Conservation (phyloP, 352 stramenopile species). For the Globisporangium uncinulatum region DNA sequence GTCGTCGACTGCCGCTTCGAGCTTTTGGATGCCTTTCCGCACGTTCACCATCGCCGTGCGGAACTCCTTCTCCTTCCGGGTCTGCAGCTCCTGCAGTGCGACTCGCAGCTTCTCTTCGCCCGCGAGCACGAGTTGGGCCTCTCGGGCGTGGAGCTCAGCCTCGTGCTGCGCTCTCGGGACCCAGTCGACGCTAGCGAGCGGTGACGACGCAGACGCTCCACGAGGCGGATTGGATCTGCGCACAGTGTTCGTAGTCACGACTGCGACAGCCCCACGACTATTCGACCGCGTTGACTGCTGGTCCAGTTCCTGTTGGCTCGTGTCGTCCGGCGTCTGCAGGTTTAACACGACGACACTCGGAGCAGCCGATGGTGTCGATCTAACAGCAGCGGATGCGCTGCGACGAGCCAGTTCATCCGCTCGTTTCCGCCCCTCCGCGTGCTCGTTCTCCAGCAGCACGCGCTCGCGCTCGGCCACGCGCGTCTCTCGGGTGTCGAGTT, state of each 20-base stretch:
- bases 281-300: constrained; percentile 2
- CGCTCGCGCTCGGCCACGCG: constrained; percentile 44
- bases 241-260: constrained; percentile 11
- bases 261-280: constrained; percentile 16
- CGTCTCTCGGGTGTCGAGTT: constrained; percentile 55
- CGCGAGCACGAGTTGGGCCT: constrained; percentile 44
- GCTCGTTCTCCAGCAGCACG: constrained; percentile 35
- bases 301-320: constrained; percentile 20
- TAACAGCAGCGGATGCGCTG: constrained; percentile 3
- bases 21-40: constrained; percentile 64
- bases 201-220: not conserved
- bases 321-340: constrained; percentile 31
- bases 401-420: constrained; percentile 9
- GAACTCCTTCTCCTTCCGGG: constrained; percentile 60
- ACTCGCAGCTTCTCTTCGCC: constrained; percentile 48
- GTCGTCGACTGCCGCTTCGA: constrained; percentile 43
- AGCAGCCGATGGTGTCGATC: constrained; percentile 3
- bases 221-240: constrained; percentile 5
- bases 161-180: constrained; percentile 47
- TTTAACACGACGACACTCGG: constrained; percentile 63
- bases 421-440: constrained; percentile 21
- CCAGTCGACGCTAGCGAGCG: constrained; percentile 14
- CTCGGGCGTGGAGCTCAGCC: constrained; percentile 45
- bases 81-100: constrained; percentile 52
- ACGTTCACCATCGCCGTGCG: constrained; percentile 68